These are phyloP conservation scores for Saccharomyces pastorianus DNA, from an alignment of 1,139 yeast genomes.

Conservation along the genomic window DNA sequence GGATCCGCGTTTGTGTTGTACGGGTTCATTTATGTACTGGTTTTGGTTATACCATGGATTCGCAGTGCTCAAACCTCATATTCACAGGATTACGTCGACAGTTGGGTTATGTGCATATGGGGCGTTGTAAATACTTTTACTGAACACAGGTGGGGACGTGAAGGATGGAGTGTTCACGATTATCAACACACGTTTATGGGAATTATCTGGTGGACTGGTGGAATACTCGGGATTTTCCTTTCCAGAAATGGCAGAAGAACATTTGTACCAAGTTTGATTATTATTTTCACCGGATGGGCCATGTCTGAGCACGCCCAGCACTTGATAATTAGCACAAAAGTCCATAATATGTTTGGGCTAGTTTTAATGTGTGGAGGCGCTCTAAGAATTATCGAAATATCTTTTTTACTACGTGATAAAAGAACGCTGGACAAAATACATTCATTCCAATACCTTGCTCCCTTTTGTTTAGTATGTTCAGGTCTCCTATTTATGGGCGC, in stretches of 20 bases:
- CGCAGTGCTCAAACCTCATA: constrained; percentile 41
- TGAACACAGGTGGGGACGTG: constrained; percentile 88
- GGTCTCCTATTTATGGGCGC: constrained; percentile 89
- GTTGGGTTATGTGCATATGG: constrained; percentile 73
- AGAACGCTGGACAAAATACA: constrained; percentile 45
- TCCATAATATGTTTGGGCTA: constrained; percentile 78
- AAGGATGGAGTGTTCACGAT: constrained; percentile 83
- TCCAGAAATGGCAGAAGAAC: constrained; percentile 59
- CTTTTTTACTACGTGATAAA: constrained; percentile 55
- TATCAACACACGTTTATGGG: constrained; percentile 96
- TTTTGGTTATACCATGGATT: constrained; percentile 64
- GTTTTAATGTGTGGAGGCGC: constrained; percentile 74
- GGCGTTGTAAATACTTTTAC: constrained; percentile 92
- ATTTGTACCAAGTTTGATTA: constrained; percentile 70
- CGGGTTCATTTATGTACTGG: constrained; percentile 60
- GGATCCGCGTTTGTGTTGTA: constrained; percentile 78
- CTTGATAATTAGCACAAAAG: constrained; percentile 67
- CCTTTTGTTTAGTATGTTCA: constrained; percentile 66
- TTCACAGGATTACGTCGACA: constrained; percentile 83
- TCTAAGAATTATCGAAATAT: constrained; percentile 65
- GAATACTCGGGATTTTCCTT: constrained; percentile 70
- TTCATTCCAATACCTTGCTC: constrained; percentile 77
- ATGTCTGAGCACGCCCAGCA: constrained; percentile 86
- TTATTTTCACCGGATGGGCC: constrained; percentile 86
- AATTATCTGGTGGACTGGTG: constrained; percentile 93